Evolutionary conservation across 164 flowering plant species (phyloP), one percentile per base, ranked within the genome.

Genomic region (Dillenia turbinata): DNA sequence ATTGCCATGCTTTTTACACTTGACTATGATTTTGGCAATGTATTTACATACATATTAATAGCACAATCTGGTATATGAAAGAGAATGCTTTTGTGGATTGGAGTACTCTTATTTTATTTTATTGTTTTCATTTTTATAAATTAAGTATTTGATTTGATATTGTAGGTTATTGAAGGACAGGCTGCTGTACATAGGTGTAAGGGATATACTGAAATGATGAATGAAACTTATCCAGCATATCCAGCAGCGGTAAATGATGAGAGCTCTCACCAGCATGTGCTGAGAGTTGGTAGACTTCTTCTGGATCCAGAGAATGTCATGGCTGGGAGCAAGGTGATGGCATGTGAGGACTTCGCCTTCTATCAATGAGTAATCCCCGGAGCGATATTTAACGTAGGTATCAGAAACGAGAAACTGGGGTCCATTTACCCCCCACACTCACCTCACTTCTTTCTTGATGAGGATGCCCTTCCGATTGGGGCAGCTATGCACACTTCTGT

Each of bases 311-410:
- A 81, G 44, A 85, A 85, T 54, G 84, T 85, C 2, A 59, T 49
- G 63, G 44, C 33, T 10, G 84, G 61, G 9, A 47, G 65, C 10
- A 83, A 73, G 69, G 71, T 82, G 56, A 84, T 90, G 98, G 98
- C 92, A 14, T 87, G 90, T 11, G 98, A 93, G 63, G 98, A 93
- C 66, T 93, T 93, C 54, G 86, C 89, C 54, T 90, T 88, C 77
- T 90, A 88, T 58, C 89, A 82, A 54, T 70, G 88, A 71, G 14
- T 64, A 74, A 81, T 90, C 52, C 94, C 97, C 8, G 97, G 94
- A 54, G 76, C 71, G 5, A 75, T 93, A 77, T 68, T 87, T 24
- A 49, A 65, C 54, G 71, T 93, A 50, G 98, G 98, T 44, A 85
- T 90, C 33, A 65, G 89, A 64, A 93, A 93, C 57, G 87, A 84